phyloP scores from a whole-genome alignment of 176 grass and related monocot species.

The Typha latifolia region DNA sequence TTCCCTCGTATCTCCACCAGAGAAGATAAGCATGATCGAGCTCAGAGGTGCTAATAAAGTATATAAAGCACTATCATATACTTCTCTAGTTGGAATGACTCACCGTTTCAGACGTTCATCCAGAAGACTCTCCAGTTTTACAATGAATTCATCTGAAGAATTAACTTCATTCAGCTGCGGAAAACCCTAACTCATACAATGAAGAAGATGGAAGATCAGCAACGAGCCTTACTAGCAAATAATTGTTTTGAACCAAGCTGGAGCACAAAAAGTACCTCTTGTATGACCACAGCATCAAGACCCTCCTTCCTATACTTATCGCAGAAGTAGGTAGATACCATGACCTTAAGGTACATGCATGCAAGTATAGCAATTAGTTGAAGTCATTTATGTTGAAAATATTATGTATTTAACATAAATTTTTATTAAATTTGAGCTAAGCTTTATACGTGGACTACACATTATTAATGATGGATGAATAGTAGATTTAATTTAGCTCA shows the following conservation, averaged over 20 bases:
- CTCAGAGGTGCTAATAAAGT: too few species aligned
- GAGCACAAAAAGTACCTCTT: slow-evolving; percentile 7
- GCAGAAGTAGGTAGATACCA: slow-evolving; percentile 21
- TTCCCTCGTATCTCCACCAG: too few species aligned
- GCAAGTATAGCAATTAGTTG: background rate
- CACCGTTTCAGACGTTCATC: slow-evolving; percentile 8
- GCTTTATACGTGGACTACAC: too few species aligned
- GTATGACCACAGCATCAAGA: background rate
- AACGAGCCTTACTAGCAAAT: background rate
- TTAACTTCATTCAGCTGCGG: slow-evolving; percentile 7
- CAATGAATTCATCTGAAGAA: slow-evolving; percentile 16
- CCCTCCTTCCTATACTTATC: slow-evolving; percentile 13
- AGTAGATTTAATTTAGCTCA: too few species aligned
- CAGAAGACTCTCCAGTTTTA: slow-evolving; percentile 21
- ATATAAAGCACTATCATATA: too few species aligned
- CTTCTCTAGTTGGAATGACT: background rate
- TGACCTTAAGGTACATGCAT: slow-evolving; percentile 6
- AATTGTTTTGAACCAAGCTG: background rate
- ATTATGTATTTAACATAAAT: too few species aligned
- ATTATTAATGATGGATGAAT: too few species aligned
- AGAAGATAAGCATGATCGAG: too few species aligned
- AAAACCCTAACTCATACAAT: slow-evolving; percentile 9
- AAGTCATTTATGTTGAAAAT: background rate
- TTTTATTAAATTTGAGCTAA: too few species aligned
- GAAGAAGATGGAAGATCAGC: slow-evolving; percentile 3